Percentiles rank a stretch among this genome's conserved stretches.
Conservation (phyloP, 2,329 filamentous ascomycete species). For the Hymenoscyphus fraxineus region DNA sequence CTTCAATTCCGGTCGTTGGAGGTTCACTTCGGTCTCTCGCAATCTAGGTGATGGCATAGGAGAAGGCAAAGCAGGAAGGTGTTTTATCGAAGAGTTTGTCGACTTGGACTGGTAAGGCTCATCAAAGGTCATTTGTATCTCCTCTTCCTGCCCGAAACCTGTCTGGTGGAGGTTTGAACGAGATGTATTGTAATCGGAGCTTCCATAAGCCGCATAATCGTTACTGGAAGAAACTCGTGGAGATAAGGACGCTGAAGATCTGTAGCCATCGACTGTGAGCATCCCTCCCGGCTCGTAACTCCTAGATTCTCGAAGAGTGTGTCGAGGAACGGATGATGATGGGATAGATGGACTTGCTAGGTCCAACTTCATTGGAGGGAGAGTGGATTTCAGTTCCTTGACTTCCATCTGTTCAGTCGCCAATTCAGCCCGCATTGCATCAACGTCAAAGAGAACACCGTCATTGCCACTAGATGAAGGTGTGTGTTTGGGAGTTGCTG, state of each 20-base stretch:
- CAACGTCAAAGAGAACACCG: conserved; percentile 82
- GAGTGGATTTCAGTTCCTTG: conserved; percentile 78
- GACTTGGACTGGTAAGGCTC: conserved; percentile 46
- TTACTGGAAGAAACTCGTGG: conserved; percentile 12
- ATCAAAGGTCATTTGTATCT: conserved; percentile 70
- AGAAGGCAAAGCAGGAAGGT: conserved; percentile 14
- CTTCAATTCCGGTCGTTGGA: conserved; percentile 40
- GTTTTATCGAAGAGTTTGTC: conserved; percentile 18
- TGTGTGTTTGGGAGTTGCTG: conserved; percentile 15
- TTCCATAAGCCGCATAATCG: background rate
- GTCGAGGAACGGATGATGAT: conserved; percentile 17
- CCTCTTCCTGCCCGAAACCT: conserved; percentile 40
- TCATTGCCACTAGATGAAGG: conserved; percentile 35
- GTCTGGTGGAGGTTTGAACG: conserved; percentile 1
- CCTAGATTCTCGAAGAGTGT: conserved; percentile 43
- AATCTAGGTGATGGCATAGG: conserved; percentile 13
- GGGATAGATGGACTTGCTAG: conserved; percentile 32
- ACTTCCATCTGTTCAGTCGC: conserved; percentile 56
- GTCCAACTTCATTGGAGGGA: conserved; percentile 85
- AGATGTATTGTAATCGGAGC: conserved; percentile 14
- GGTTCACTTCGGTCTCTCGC: conserved; percentile 17
- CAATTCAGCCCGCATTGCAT: conserved; percentile 85
- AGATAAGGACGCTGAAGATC: conserved; percentile 16
- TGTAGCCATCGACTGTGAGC: conserved; percentile 22
- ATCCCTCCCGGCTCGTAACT: conserved; percentile 42